Base-by-base conservation (phyloP, 2,329 filamentous ascomycete species). In the Aspergillus pseudoglaucus region DNA sequence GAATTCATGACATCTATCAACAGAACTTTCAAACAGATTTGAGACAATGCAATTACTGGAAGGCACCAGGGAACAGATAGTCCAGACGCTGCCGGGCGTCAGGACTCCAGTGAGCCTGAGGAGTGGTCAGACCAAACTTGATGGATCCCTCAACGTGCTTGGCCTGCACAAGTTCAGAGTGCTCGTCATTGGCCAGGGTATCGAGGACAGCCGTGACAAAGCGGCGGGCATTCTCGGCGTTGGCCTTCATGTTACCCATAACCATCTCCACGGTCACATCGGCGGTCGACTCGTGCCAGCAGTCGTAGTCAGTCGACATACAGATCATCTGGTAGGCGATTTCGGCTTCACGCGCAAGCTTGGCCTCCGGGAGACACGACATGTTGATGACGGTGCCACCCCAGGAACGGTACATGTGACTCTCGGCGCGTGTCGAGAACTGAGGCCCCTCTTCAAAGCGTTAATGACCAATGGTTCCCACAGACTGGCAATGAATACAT, bases 281-380 rank as follows among this genome's bases (percentile, higher is more conserved):
- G 55, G 87, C 88, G 49, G 83, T 86, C 43, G 80, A 80, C 17
- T 80, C 83, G 44, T 90, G 87, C 93, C 93, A 98, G 82, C 91
- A 97, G 76, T 98, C 93, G 70, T 98, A 98, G 75, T 98, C 93
- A 23, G 93, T 98, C 30, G 89, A 88, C 93, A 98, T 98, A 78
- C 91, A 95, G 63, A 98, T 95, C 81, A 96, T 94, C 75, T 95
- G 90, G 72, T 97, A 97, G 32, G 86, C 87, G 59, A 98, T 87
- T 76, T 98, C 93, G 20, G 93, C 93, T 75, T 98, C 93, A 46
- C 88, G 84, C 8, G 93, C 93, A 17, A 98, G 83, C 78, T 98
- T 98, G 44, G 91, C 87, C 74, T 98, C 93, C 17, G 93, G 93
- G 14, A 98, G 79, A 12, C 85, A 86, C 40, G 88, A 95, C 93